Conservation (phyloP, 1,139 yeast genomes). For the Eremothecium gossypii region DNA sequence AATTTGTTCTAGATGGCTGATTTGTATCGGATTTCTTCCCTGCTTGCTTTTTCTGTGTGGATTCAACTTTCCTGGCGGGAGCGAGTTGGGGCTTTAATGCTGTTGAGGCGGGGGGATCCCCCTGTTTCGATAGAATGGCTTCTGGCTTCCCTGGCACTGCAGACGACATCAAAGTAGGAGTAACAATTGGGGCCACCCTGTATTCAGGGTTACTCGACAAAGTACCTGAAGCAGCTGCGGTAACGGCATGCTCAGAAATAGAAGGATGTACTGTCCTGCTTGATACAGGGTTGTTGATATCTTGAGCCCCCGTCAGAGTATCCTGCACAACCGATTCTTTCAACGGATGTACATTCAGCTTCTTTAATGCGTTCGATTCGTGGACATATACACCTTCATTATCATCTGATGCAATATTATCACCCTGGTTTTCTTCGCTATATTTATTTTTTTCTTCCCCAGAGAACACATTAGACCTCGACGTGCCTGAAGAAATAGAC, state of each 20-base stretch:
- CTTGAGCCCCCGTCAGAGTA: background rate
- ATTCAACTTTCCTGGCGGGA: constrained; percentile 1
- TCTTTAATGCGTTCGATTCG: constrained; percentile 14
- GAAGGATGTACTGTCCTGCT: background rate
- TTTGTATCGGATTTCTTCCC: constrained; percentile 8
- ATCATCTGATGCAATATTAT: constrained; percentile 21
- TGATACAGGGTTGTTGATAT: background rate
- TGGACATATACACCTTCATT: constrained; percentile 15
- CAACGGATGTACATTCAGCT: constrained; percentile 17
- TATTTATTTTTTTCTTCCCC: constrained; percentile 18
- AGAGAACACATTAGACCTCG: constrained; percentile 8
- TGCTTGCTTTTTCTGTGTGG: constrained; percentile 11
- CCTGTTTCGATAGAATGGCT: background rate
- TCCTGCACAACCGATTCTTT: constrained; percentile 13
- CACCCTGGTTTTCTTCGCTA: constrained; percentile 10
- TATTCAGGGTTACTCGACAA: background rate
- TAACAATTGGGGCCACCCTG: background rate
- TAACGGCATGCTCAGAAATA: background rate
- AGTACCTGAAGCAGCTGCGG: background rate
- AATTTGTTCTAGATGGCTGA: too few relatives aligned
- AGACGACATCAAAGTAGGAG: constrained; percentile 2
- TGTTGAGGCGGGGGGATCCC: background rate
- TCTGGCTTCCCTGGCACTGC: background rate
- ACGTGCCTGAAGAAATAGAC: constrained; percentile 16
- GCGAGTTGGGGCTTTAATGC: background rate